These are phyloP conservation scores for Cymbopogon flexuosus DNA, from an alignment of 202 grass and related monocot genomes.

Conservation along the genomic window DNA sequence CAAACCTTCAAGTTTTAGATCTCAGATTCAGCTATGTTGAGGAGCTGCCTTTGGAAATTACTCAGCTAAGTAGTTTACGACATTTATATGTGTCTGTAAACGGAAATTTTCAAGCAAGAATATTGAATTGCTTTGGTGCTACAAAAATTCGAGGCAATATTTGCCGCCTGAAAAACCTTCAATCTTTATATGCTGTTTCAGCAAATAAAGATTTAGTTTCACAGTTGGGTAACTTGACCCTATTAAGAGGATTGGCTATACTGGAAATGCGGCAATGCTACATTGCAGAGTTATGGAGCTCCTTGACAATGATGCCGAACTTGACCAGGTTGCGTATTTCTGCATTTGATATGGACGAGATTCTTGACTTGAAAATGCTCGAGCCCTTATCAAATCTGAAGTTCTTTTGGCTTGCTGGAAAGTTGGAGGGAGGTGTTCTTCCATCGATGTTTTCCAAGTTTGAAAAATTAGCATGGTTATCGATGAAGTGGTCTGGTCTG, in stretches of 20 bases:
- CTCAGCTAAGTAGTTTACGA: no score
- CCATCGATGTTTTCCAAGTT: slow-evolving; percentile 14
- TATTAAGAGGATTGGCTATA: slow-evolving; percentile 38
- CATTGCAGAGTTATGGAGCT: slow-evolving; percentile 25
- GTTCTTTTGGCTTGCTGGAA: slow-evolving; percentile 27
- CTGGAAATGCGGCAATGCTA: slow-evolving; percentile 30
- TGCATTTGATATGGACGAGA: slow-evolving; percentile 17
- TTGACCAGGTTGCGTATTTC: not conserved
- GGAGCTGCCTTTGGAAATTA: no score
- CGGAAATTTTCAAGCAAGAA: no score
- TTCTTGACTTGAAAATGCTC: slow-evolving; percentile 31
- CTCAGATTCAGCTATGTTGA: no score
- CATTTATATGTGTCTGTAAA: no score
- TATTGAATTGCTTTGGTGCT: not conserved
- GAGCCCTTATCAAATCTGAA: slow-evolving; percentile 20
- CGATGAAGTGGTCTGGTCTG: slow-evolving; percentile 25
- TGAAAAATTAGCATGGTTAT: slow-evolving; percentile 21
- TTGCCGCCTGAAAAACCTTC: slow-evolving; percentile 32
- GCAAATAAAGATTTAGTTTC: slow-evolving; percentile 29
- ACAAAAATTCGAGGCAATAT: slow-evolving; percentile 31
- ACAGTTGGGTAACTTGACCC: slow-evolving; percentile 26
- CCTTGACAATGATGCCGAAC: slow-evolving; percentile 26
- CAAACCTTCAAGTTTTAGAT: no score
- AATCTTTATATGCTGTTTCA: slow-evolving; percentile 21
- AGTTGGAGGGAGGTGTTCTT: slow-evolving; percentile 21